Base-by-base conservation (phyloP, 1,284 basidiomycete species). In the Pseudozyma sp. region DNA sequence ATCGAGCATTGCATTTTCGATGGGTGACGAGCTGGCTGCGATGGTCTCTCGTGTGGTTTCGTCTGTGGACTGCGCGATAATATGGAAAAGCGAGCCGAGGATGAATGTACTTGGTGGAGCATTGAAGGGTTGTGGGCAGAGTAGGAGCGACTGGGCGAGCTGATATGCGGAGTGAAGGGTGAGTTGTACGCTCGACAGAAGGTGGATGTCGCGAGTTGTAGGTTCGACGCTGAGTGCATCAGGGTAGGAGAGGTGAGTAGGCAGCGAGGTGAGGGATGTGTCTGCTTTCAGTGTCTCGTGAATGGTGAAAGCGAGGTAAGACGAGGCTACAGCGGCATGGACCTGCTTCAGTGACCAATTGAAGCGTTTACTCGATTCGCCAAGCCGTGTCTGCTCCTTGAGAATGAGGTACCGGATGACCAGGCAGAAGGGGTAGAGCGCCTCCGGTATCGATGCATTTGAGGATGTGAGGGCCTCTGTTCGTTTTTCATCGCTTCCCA, bases 331-430 rank as follows among this genome's bases (percentile, higher is more conserved):
- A 18, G 65, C 61, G 13, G 70, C 74, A 16, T 65, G 50, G 9
- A 72, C 49, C 53, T 72, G 65, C 43, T 72, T 72, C 39, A 72
- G 59, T 18, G 65, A 72, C 70, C 69, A 76, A 38, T 76, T 76
- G 59, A 68, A 72, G 34, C 65, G 61, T 12, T 34, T 36, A 25
- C 56, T 70, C 10, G 70, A 72, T 35, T 76, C 74, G n/a, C 74
- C 74, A 0, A 76, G 50, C 1, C 74, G 45, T 3, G 53, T 42
- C 13, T 62, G 62, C 40, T 76, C 74, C 18, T 65, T 69, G 14
- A 70, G 42, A 50, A 76, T 56, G 13, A 76, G 59, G 34, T 72
- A 76, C n/a, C 74, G 61, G 0, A 76, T 56, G 3, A 74, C 71
- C 18, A 74, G 66, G 45, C 71, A 74, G n/a, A 69, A 48, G 1